Conservation (phyloP, 2,329 filamentous ascomycete species). For the Monosporascus sp. region DNA sequence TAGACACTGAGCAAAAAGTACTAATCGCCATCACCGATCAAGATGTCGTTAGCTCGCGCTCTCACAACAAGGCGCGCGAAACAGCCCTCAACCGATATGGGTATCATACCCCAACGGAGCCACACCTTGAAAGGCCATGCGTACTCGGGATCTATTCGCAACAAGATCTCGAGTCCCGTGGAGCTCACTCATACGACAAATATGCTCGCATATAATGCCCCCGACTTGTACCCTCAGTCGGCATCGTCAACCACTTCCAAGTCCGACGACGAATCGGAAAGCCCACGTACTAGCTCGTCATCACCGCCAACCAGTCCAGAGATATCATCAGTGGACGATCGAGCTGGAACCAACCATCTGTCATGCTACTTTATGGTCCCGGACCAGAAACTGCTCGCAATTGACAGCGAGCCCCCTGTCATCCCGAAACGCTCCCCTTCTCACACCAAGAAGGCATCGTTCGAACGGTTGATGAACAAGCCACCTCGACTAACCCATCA, state of each 20-base stretch:
- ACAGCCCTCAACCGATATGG: constrained; percentile 41
- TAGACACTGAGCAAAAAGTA: neutral
- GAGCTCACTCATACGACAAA: constrained; percentile 92
- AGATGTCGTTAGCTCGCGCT: constrained; percentile 62
- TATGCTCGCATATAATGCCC: constrained; percentile 91
- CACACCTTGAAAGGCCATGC: constrained; percentile 41
- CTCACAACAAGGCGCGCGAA: constrained; percentile 66
- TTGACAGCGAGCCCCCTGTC: constrained; percentile 50
- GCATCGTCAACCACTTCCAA: constrained; percentile 46
- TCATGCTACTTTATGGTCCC: constrained; percentile 61
- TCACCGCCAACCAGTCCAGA: constrained; percentile 67
- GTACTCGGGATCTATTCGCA: constrained; percentile 43
- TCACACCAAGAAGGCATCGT: constrained; percentile 79
- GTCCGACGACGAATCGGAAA: constrained; percentile 70
- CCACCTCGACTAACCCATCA: constrained; percentile 47
- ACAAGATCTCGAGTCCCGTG: constrained; percentile 82
- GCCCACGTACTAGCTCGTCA: constrained; percentile 48
- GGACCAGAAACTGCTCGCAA: constrained; percentile 36
- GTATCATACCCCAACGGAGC: constrained; percentile 39
- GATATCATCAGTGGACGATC: constrained; percentile 48
- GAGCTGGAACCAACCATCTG: constrained; percentile 58
- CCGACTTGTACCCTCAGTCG: constrained; percentile 60
- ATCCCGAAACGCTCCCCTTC: constrained; percentile 77
- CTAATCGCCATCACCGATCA: constrained; percentile 15
- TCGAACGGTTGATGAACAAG: constrained; percentile 67